Evolutionary conservation across 2,329 filamentous ascomycete species (phyloP).

Genomic region (Talaromyces sp.): DNA sequence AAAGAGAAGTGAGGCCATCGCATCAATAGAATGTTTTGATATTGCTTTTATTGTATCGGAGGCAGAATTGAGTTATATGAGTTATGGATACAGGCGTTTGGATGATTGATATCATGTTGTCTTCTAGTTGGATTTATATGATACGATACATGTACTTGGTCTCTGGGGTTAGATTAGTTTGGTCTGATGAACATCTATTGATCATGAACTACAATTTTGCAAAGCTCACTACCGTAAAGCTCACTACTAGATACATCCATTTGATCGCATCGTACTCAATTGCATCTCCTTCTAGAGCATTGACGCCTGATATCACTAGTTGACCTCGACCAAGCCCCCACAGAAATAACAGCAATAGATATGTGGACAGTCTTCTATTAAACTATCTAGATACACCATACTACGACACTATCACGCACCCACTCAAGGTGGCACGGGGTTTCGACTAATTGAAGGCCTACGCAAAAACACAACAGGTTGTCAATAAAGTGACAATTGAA

Average conservation of each 20-base stretch:
- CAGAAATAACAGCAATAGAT: too few species aligned
- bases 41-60: not conserved
- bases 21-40: slow-evolving; percentile 7
- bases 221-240: not conserved
- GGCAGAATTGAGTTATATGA: not conserved
- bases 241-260: not conserved
- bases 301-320: too few species aligned
- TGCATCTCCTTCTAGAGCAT: too few species aligned
- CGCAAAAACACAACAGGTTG: not conserved
- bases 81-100: not conserved
- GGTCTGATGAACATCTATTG: not conserved
- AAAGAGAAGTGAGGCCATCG: slow-evolving; percentile 23
- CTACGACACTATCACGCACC: not conserved
- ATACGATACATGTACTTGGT: not conserved
- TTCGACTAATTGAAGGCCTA: not conserved
- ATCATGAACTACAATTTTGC: not conserved
- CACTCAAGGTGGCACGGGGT: not conserved
- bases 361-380: not conserved
- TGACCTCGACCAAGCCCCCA: too few species aligned
- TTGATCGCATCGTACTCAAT: not conserved
- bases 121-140: not conserved
- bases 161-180: not conserved
- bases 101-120: slow-evolving; percentile 2
- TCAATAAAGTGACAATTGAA: not conserved
- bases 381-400: too few species aligned